Base-by-base conservation (phyloP, 805 yeast species). In the Teunomyces kruisii region DNA sequence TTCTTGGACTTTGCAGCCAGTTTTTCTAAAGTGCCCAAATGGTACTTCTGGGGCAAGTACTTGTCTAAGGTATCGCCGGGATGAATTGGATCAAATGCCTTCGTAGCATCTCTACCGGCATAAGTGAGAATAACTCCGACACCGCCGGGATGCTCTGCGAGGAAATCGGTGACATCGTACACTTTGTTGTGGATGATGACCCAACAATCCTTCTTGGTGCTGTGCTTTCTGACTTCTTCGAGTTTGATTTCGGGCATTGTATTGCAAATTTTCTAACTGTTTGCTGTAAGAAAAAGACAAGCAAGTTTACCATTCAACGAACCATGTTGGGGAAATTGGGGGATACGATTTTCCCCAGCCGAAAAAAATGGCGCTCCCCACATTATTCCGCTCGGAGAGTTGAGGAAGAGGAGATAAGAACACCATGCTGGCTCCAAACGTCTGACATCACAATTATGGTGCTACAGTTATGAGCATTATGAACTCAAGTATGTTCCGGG, bases 51-150 rank as follows among this genome's bases (percentile, higher is more conserved):
- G 2, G 63, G 95, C 31, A 88, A 64, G 54, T 81, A 82, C 57
- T 83, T 83, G 24, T 79, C 82, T 43, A 92, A 73, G 6, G 88
- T 86, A 55, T 90, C 96, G n/a, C 84, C 79, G 0, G 98, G 94
- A 64, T 92, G 99, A 48, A 92, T 76, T 14, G 96, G 96, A 47
- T 85, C 88, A 59, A 89, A 92, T 8, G 88, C 81, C 55, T 84
- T 83, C 6, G 94, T 84, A 9, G 92, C 96, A 49, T 70, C 75
- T 45, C 64, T 64, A 1, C 78, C 75, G n/a, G 72, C 69, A 56
- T 61, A 81, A 57, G 78, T 79, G 44, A 78, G 62, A 29, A 81
- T 78, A 43, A 81, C 75, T 4, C 68, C 72, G 14, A 74, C 56
- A 3, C 87, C 87, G 27, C 87, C 87, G 9, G 87, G 87, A 54